A percentile compares a stretch with the other conserved stretches of the same genome.
These are phyloP conservation scores for Craspedostauros australis DNA, from an alignment of 108 stramenopile genomes.

Conservation along the genomic window DNA sequence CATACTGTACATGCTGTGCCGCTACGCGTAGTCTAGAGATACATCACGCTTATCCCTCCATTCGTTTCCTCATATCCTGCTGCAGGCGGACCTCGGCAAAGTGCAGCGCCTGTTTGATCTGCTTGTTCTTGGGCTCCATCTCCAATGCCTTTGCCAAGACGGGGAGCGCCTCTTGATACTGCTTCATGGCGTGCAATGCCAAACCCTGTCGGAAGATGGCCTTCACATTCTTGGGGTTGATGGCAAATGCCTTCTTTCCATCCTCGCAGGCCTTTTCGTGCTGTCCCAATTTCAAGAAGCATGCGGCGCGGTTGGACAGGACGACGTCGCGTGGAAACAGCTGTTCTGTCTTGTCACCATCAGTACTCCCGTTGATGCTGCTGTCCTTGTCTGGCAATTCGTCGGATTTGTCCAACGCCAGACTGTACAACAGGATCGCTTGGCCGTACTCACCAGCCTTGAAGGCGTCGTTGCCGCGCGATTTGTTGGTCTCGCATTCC, in stretches of 20 bases:
- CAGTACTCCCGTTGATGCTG: too few relatives aligned
- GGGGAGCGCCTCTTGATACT: constrained; percentile 71
- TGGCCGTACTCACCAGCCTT: constrained; percentile 82
- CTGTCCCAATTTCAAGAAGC: constrained; percentile 86
- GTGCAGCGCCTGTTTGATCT: constrained; percentile 85
- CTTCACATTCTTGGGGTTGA: constrained; percentile 81
- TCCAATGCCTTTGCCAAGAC: constrained; percentile 70
- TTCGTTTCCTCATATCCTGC: constrained; percentile 76
- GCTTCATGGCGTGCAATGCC: constrained; percentile 83
- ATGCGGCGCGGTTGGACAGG: constrained; percentile 80
- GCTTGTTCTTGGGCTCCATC: constrained; percentile 88
- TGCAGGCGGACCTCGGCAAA: constrained; percentile 89
- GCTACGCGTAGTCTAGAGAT: too few relatives aligned
- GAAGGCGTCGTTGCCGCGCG: constrained; percentile 86
- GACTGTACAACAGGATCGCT: constrained; percentile 77
- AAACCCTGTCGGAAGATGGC: constrained; percentile 82
- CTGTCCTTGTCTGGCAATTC: constrained; percentile 57
- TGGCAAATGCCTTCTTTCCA: constrained; percentile 42
- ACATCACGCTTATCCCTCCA: constrained; percentile 42
- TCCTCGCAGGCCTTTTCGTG: constrained; percentile 86
- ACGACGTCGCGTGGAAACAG: constrained; percentile 73
- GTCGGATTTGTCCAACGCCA: constrained; percentile 79
- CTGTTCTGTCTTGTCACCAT: constrained; percentile 12
- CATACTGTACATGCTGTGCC: too few relatives aligned
- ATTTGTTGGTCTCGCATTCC: constrained; percentile 70